These are phyloP conservation scores for Clausena lansium DNA, from an alignment of 345 rosid species.

Conservation along the genomic window DNA sequence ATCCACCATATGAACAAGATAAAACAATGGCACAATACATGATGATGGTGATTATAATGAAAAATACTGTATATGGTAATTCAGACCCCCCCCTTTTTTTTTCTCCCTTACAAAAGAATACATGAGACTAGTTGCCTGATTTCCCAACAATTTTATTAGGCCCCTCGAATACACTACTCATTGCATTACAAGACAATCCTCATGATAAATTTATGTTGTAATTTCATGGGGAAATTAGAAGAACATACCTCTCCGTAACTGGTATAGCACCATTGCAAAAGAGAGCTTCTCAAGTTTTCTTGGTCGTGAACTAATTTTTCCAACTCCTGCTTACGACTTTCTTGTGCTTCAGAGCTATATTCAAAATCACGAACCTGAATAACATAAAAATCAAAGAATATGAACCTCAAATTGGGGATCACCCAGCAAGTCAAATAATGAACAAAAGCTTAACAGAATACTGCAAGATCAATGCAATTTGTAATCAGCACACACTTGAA, in stretches of 20 bases:
- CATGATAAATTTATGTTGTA: neutral
- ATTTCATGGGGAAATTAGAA: neutral
- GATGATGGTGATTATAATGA: neutral
- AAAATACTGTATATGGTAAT: neutral
- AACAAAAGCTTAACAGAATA: neutral
- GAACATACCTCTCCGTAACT: slow-evolving; percentile 90
- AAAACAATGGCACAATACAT: neutral
- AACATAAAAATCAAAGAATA: slow-evolving; percentile 15
- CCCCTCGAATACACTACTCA: neutral
- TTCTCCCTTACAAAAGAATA: neutral
- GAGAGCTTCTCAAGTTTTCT: slow-evolving; percentile 77
- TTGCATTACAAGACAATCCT: neutral
- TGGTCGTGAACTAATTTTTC: slow-evolving; percentile 77
- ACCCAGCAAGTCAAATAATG: neutral
- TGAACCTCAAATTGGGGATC: slow-evolving; percentile 8
- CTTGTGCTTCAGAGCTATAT: slow-evolving; percentile 84
- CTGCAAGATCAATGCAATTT: neutral
- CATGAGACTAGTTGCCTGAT: neutral
- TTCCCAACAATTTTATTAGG: neutral
- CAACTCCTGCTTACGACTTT: slow-evolving; percentile 77
- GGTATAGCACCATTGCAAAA: slow-evolving; percentile 96
- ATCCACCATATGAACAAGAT: neutral
- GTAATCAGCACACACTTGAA: neutral
- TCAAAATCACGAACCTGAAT: slow-evolving; percentile 90
- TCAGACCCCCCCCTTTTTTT: neutral